Evolutionary conservation across 2,329 filamentous ascomycete genomes (phyloP), one percentile per base, ranked within the genome.

Genomic region (Blastomyces emzantsi): DNA sequence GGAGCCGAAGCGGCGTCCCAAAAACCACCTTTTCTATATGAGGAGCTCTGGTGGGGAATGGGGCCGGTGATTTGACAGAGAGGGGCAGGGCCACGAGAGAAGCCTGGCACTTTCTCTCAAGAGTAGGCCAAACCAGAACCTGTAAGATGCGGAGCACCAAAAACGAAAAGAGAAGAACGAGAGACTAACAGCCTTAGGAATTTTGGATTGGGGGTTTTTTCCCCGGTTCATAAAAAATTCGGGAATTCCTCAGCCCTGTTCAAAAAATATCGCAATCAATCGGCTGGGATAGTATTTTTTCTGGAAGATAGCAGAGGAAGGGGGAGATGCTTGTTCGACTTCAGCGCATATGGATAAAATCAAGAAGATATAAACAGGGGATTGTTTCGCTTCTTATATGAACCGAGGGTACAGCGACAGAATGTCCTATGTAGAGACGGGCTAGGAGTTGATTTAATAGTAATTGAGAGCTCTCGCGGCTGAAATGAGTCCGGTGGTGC

Each of bases 401-500:
- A 49, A 47, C 17, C 11, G 41, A 60, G 30, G 15, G 5, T 3
- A 49, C 41, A 17, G 19, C 3, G 15, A 22, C 4, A 8, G 17
- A 30, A 28, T 49, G 17, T 60, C 7, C n/a, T 17, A 11, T 19
- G 28, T 22, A 33, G 6, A 49, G 25, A 60, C 47, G 25, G 57
- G 57, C 15, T 2, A 17, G 17, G 22, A 47, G 39, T 25, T 33
- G 41, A 47, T 47, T 60, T 60, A 60, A 60, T 60, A 60, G 41
- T 43, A 47, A 33, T 47, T 30, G 57, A 60, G 39, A 60, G 57
- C 57, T 60, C 30, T 60, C 43, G 13, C 43, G 17, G 57, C 25
- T 45, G 36, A 47, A 28, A 19, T 47, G 57, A 59, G 28, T 13
- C 41, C 25, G 13, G 19, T 22, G 36, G 39, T 60, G 57, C 57